Percentiles rank a stretch among this genome's conserved stretches.
phyloP scores from a whole-genome alignment of 768 basidiomycete genomes.

The Tulasnella sp. region DNA sequence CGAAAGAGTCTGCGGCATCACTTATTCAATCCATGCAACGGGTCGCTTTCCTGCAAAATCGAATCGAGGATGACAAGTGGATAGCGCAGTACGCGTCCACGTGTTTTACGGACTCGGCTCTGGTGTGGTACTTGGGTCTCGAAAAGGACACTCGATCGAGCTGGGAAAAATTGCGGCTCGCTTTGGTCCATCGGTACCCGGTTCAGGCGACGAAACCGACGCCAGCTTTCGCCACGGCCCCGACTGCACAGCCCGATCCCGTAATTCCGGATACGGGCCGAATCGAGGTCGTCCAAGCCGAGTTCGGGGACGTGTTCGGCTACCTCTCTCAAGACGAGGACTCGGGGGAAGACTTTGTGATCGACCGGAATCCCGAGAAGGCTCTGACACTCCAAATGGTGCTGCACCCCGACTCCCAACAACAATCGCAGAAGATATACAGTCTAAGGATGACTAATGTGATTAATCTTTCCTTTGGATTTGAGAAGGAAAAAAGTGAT shows the following conservation, averaged over 20 bases:
- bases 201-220: background rate
- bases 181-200: background rate
- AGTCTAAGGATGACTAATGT: background rate
- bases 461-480: background rate
- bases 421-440: background rate
- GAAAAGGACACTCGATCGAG: background rate
- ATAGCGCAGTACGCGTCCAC: background rate
- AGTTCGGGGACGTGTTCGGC: background rate
- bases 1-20: background rate
- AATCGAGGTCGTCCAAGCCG: background rate
- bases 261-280: background rate
- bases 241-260: background rate
- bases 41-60: background rate
- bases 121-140: background rate
- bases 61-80: background rate
- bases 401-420: background rate
- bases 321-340: background rate
- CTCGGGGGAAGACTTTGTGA: background rate
- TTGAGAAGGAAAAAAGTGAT: background rate
- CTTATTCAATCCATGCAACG: background rate
- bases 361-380: background rate
- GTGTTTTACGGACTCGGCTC: background rate
- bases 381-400: background rate
- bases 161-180: background rate
- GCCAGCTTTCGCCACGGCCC: background rate